A percentile compares a stretch with the other conserved stretches of the same genome.
phyloP scores from a whole-genome alignment of 805 yeast genomes.

The Nakazawaea wyomingensis region DNA sequence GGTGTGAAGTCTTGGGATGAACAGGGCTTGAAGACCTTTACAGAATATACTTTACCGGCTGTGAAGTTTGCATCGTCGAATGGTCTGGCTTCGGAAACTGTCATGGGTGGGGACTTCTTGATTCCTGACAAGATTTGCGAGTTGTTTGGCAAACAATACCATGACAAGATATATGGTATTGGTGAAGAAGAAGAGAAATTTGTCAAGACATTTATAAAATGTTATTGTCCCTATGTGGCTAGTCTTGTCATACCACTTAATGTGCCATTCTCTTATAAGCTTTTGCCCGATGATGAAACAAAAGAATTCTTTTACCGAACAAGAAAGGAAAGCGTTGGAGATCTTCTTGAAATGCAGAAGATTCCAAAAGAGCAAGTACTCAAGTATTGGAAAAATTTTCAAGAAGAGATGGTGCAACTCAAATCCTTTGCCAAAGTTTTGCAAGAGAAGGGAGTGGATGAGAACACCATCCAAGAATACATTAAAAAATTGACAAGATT shows the following conservation, averaged over 20 bases:
- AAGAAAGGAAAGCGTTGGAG: not conserved
- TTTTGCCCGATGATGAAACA: constrained; percentile 1
- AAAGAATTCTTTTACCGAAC: not conserved
- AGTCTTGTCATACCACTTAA: too few relatives aligned
- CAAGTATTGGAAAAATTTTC: not conserved
- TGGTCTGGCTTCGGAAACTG: not conserved
- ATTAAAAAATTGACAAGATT: not conserved
- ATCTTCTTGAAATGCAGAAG: not conserved
- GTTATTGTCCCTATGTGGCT: not conserved
- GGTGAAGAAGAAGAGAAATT: not conserved
- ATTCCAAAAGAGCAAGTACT: not conserved
- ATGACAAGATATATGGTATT: not conserved
- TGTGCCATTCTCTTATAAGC: not conserved
- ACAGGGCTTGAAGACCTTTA: not conserved
- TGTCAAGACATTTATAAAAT: not conserved
- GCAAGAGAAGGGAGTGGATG: not conserved
- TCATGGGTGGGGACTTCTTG: constrained; percentile 3
- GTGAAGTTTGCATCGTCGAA: not conserved
- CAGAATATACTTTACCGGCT: not conserved
- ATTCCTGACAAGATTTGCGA: not conserved
- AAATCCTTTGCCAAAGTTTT: not conserved
- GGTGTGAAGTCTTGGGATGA: constrained; percentile 4
- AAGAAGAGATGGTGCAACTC: not conserved
- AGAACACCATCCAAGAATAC: too few relatives aligned
- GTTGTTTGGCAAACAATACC: not conserved